These are phyloP conservation scores for Ulvella scutata DNA, from an alignment of 139 green algal species.

Conservation along the genomic window DNA sequence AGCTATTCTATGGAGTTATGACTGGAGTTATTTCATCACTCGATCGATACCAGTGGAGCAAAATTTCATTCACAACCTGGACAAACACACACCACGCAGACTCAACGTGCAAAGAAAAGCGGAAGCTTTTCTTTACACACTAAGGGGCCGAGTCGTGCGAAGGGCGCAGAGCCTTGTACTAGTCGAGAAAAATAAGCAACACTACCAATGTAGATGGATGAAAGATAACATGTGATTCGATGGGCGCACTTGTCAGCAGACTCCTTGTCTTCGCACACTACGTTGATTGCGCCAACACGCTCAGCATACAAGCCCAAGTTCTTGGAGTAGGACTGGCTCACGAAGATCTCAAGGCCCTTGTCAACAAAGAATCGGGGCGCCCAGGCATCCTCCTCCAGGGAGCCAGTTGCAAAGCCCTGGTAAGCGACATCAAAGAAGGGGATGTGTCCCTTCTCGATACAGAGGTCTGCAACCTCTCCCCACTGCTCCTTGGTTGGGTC, in stretches of 20 bases:
- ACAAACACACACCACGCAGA: no score
- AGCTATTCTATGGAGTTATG: no score
- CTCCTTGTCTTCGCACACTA: conserved; percentile 46
- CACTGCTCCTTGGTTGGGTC: conserved; percentile 94
- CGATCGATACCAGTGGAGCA: no score
- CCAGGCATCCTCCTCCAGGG: conserved; percentile 81
- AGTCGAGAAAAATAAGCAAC: no score
- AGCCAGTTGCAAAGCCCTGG: conserved; percentile 77
- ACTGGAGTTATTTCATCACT: no score
- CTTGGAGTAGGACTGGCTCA: conserved; percentile 83
- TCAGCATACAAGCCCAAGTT: conserved; percentile 97
- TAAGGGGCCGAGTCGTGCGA: no score
- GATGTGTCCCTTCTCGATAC: conserved; percentile 57
- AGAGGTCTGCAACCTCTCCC: conserved; percentile 72
- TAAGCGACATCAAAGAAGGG: conserved; percentile 98
- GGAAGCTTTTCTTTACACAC: no score
- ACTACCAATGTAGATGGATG: no score
- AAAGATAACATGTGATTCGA: no score
- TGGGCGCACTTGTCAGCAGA: conserved; percentile 7
- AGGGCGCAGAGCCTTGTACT: no score
- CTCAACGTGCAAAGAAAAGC: no score
- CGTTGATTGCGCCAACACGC: conserved; percentile 82
- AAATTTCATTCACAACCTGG: no score
- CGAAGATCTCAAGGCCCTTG: conserved; percentile 73
- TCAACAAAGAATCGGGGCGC: conserved; percentile 78